Evolutionary conservation across 2,329 filamentous ascomycete species (phyloP).

Genomic region (Pseudopyrenochaeta lycopersici): DNA sequence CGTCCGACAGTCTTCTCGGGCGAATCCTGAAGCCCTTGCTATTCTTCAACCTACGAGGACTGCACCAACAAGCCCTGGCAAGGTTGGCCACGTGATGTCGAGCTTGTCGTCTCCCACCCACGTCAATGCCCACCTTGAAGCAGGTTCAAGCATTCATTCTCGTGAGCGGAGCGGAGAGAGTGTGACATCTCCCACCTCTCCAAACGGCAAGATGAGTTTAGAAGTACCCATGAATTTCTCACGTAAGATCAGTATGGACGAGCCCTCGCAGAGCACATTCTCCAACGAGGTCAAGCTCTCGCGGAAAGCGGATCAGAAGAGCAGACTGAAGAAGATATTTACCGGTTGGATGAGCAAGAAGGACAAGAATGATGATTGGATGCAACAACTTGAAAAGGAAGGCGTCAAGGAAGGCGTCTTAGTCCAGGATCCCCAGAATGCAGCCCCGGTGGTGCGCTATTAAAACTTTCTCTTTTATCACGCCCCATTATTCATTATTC

Average conservation of each 20-base stretch:
- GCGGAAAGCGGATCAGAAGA: conserved; percentile 39
- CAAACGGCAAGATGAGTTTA: conserved; percentile 32
- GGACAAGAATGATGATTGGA: conserved; percentile 52
- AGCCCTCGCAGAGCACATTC: conserved; percentile 9
- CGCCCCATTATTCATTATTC: background rate
- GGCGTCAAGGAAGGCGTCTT: conserved; percentile 52
- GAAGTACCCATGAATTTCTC: conserved; percentile 41
- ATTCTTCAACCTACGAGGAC: conserved; percentile 15
- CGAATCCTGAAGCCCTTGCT: conserved; percentile 20
- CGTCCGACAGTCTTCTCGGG: conserved; percentile 23
- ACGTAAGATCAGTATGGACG: conserved; percentile 43
- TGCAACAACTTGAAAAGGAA: conserved; percentile 52
- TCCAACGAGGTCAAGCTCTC: conserved; percentile 27
- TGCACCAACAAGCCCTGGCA: conserved; percentile 13
- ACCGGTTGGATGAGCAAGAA: conserved; percentile 48
- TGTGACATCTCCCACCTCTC: conserved; percentile 16
- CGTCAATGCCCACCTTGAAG: conserved; percentile 27
- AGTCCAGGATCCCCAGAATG: conserved; percentile 38
- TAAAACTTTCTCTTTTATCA: conserved; percentile 19
- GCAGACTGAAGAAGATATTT: conserved; percentile 46
- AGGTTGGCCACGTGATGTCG: conserved; percentile 31
- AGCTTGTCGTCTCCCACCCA: conserved; percentile 35
- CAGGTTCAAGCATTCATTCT: conserved; percentile 20
- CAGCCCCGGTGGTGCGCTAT: conserved; percentile 46
- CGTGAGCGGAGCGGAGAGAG: conserved; percentile 23